These are phyloP conservation scores for Pythium coloratum DNA, from an alignment of 352 stramenopile genomes.

Conservation along the genomic window DNA sequence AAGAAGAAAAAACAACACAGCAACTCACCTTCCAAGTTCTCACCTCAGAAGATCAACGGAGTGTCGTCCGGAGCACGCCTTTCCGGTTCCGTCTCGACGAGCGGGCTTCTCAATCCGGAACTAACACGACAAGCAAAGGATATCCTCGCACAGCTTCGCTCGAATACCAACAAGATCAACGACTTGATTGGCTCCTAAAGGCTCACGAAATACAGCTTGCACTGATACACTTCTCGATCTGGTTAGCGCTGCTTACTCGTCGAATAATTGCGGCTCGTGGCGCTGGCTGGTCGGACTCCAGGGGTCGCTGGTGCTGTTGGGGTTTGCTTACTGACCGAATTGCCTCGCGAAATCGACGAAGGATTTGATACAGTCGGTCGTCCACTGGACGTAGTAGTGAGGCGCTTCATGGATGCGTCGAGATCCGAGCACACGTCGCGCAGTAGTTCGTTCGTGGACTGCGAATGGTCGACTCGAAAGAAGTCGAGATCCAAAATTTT, in stretches of 20 bases:
- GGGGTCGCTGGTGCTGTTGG: neutral
- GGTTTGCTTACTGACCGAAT: neutral
- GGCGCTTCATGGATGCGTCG: slow-evolving; percentile 52
- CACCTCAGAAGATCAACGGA: slow-evolving; percentile 6
- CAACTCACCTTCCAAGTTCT: slow-evolving; percentile 13
- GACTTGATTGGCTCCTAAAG: slow-evolving; percentile 46
- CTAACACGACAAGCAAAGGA: slow-evolving; percentile 59
- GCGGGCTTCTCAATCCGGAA: slow-evolving; percentile 47
- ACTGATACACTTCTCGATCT: neutral
- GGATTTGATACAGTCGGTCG: neutral
- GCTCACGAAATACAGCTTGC: neutral
- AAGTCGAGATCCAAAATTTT: slow-evolving; percentile 45
- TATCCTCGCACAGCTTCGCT: slow-evolving; percentile 52
- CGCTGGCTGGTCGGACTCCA: neutral
- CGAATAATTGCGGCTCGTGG: slow-evolving; percentile 1
- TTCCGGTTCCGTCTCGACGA: slow-evolving; percentile 25
- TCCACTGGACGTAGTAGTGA: slow-evolving; percentile 17
- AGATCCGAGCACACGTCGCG: slow-evolving; percentile 56
- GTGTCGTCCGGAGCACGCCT: slow-evolving; percentile 9
- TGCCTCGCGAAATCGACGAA: neutral
- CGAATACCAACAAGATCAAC: slow-evolving; percentile 78
- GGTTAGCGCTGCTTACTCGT: neutral
- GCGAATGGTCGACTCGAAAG: slow-evolving; percentile 50
- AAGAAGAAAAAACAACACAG: slow-evolving; percentile 10
- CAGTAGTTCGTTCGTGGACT: slow-evolving; percentile 56